Base-by-base conservation (phyloP, 106 monocot species). In the Vanilla planifolia region DNA sequence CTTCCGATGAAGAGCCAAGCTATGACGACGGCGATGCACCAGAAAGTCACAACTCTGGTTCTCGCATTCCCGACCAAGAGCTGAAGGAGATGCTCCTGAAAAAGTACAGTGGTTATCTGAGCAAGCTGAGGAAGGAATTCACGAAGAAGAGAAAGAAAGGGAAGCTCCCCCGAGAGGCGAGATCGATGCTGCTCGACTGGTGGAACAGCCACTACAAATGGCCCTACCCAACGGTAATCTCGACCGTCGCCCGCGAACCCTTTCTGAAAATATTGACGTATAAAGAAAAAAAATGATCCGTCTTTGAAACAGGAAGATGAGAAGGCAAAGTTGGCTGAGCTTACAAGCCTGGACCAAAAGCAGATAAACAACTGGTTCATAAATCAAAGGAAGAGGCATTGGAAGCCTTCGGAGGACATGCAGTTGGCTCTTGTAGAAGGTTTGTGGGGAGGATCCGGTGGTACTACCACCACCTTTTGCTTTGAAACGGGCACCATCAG, bases 311-410 rank as follows among this genome's bases (percentile, higher is more conserved):
- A 88, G 88, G 88, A 88, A 63, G 88, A 83, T 10, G 88, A 88
- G 53, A 88, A 88, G 67, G 63, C 67, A 15, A 83, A 66, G 61
- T 69, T 88, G 7, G 83, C 82, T 1, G 75, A 81, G 27, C 46
- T 60, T 24, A 86, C 86, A 0, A 78, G 86, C 0, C 72, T 86
- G 9, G 81, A 86, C 59, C 81, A 71, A 21, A 86, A 86, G 65
- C 86, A 86, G 55, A 86, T 85, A 28, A 86, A 86, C 56, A 86
- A 86, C 40, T 86, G 86, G 86, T 86, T 86, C 57, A 86, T 86
- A 59, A 86, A 86, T 61, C 86, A 86, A 39, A 74, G 86, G 52
- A 86, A 86, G 61, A 67, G 86, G 53, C 86, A 86, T 67, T 86
- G 86, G 86, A 88, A 88, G 56, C 88, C 88, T 0, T 83, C 88